phyloP scores from a whole-genome alignment of 345 rosid genomes.

The Acer campestre region DNA sequence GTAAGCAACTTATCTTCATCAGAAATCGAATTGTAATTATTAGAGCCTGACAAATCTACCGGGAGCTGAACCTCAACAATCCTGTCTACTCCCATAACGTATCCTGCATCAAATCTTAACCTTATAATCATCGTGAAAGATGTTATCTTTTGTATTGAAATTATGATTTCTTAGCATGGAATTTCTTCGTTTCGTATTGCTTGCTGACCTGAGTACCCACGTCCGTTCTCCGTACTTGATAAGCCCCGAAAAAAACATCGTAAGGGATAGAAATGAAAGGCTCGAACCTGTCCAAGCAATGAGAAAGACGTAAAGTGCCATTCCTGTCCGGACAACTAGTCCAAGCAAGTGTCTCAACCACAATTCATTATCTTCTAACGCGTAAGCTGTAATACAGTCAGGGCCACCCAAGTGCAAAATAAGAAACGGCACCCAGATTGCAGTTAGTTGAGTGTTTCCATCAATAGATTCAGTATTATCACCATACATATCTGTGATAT shows the following conservation, averaged over 20 bases:
- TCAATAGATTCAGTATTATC: not conserved
- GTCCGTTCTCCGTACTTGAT: slow-evolving; percentile 18
- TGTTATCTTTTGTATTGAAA: too few species aligned
- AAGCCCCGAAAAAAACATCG: not conserved
- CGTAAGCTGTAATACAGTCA: slow-evolving; percentile 44
- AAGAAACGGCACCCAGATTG: slow-evolving; percentile 41
- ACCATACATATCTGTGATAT: not conserved
- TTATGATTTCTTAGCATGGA: slow-evolving; percentile 2
- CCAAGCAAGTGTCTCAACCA: slow-evolving; percentile 42
- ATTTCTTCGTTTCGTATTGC: not conserved
- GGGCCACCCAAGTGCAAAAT: slow-evolving; percentile 50
- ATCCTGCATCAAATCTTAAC: not conserved
- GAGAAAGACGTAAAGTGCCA: slow-evolving; percentile 26
- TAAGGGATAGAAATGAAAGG: slow-evolving; percentile 15
- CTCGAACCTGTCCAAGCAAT: slow-evolving; percentile 21
- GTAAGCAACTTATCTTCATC: slow-evolving; percentile 18
- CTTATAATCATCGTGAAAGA: not conserved
- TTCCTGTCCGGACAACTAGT: slow-evolving; percentile 23
- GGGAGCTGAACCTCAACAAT: not conserved
- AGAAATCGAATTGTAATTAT: not conserved
- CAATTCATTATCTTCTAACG: slow-evolving; percentile 43
- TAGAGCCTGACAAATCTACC: not conserved
- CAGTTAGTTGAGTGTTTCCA: not conserved
- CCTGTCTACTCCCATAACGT: not conserved
- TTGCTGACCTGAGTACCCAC: slow-evolving; percentile 13